Percentiles rank a stretch among this genome's conserved stretches.
Evolutionary conservation across 768 basidiomycete genomes (phyloP).

Genomic region (Calocybe indica): DNA sequence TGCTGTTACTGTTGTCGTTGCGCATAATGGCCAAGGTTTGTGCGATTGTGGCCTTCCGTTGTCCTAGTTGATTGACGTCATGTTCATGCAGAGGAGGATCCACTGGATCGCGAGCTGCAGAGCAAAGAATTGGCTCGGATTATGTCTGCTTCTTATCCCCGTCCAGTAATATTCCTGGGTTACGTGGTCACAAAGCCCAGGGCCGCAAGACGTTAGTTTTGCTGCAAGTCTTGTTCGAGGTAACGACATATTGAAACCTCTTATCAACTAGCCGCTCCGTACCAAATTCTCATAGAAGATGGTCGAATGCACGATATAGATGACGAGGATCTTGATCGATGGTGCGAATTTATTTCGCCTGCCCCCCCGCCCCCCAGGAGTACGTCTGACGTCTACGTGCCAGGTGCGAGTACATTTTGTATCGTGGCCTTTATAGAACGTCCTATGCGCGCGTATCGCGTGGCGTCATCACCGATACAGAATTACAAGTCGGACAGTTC

Average conservation of each 20-base stretch:
- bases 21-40: constrained; percentile 87
- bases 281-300: constrained; percentile 70
- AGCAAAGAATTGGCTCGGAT: constrained; percentile 75
- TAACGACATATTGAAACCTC: constrained; percentile 1
- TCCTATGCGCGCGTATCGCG: constrained; percentile 81
- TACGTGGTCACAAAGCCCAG: constrained; percentile 74
- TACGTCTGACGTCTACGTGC: background rate
- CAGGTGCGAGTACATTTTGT: constrained; percentile 91
- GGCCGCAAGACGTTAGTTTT: constrained; percentile 50
- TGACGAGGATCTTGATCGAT: constrained; percentile 61
- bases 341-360: constrained; percentile 40
- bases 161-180: constrained; percentile 75
- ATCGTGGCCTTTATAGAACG: constrained; percentile 73
- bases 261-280: constrained; percentile 54
- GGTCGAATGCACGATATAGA: constrained; percentile 80
- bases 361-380: background rate
- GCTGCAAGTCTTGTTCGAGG: background rate
- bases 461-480: constrained; percentile 84
- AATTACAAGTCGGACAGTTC: constrained; percentile 85
- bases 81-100: constrained; percentile 65
- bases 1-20: constrained; percentile 74
- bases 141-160: constrained; percentile 62
- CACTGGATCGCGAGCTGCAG: constrained; percentile 84
- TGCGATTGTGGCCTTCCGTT: background rate
- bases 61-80: background rate